Evolutionary conservation across 2,329 filamentous ascomycete species (phyloP).

Genomic region (Pestalotiopsis sp.): DNA sequence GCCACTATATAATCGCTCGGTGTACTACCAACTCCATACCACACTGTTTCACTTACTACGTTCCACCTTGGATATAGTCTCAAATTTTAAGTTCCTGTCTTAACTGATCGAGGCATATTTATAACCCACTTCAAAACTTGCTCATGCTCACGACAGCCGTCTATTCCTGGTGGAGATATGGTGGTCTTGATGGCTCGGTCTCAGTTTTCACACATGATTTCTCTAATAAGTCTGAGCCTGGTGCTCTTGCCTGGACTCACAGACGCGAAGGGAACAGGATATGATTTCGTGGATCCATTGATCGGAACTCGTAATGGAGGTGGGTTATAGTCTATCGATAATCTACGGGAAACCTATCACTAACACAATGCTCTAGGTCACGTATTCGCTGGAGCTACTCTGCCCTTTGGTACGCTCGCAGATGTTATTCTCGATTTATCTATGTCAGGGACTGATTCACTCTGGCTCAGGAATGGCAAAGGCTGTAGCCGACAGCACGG

Average conservation of each 20-base stretch:
- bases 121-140: too few species aligned
- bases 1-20: too few species aligned
- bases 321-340: slow-evolving; percentile 15
- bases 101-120: neutral
- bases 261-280: slow-evolving; percentile 18
- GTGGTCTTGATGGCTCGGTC: neutral
- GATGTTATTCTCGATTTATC: neutral
- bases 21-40: too few species aligned
- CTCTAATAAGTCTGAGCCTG: neutral
- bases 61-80: neutral
- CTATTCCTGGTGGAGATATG: too few species aligned
- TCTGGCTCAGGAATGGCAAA: slow-evolving; percentile 33
- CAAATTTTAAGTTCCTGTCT: neutral
- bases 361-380: slow-evolving; percentile 29
- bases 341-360: neutral
- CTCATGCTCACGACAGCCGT: neutral
- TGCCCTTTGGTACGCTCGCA: slow-evolving; percentile 30
- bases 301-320: slow-evolving; percentile 36
- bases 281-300: slow-evolving; percentile 34
- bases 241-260: neutral
- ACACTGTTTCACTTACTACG: too few species aligned
- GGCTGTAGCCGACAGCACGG: slow-evolving; percentile 33
- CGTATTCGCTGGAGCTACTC: slow-evolving; percentile 36
- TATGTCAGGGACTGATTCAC: slow-evolving; percentile 1
- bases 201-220: neutral